These are phyloP conservation scores for Aspergillus tubingensis DNA, from an alignment of 2,329 filamentous ascomycete species.

Conservation along the genomic window DNA sequence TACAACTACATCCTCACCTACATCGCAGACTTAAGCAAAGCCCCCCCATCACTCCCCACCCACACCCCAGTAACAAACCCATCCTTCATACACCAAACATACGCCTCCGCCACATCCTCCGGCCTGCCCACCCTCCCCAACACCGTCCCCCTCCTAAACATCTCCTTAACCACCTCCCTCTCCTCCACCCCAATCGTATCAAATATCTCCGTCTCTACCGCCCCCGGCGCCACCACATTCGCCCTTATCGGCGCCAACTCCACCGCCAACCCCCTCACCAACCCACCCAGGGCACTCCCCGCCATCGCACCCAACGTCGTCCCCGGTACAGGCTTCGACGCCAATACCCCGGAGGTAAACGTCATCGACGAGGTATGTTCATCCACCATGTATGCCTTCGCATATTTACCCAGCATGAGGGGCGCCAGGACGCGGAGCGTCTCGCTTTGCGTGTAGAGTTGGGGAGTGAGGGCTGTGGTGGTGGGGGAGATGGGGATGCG, in stretches of 20 bases:
- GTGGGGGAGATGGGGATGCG: constrained; percentile 29
- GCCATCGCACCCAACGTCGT: constrained; percentile 34
- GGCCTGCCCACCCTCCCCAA: constrained; percentile 20
- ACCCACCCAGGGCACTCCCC: constrained; percentile 31
- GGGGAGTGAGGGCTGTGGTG: constrained; percentile 14
- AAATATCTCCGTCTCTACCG: constrained; percentile 45
- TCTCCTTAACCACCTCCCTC: constrained; percentile 32
- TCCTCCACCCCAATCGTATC: constrained; percentile 3
- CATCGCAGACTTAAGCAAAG: constrained; percentile 24
- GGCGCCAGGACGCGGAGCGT: constrained; percentile 40
- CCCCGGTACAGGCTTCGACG: constrained; percentile 35
- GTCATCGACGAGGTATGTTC: constrained; percentile 39
- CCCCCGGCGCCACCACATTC: constrained; percentile 46
- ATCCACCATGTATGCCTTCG: constrained; percentile 37
- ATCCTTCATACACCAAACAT: constrained; percentile 49
- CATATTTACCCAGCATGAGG: constrained; percentile 44
- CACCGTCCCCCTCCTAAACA: constrained; percentile 21
- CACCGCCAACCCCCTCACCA: constrained; percentile 42
- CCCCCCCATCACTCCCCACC: constrained; percentile 41
- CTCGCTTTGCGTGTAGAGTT: constrained; percentile 21
- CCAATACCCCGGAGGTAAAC: constrained; percentile 43
- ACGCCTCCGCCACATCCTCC: constrained; percentile 48
- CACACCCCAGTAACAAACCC: constrained; percentile 40
- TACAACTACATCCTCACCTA: neutral
- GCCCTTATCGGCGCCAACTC: constrained; percentile 47